Conservation (phyloP, 1,284 basidiomycete species). For the Tilletia horrida region DNA sequence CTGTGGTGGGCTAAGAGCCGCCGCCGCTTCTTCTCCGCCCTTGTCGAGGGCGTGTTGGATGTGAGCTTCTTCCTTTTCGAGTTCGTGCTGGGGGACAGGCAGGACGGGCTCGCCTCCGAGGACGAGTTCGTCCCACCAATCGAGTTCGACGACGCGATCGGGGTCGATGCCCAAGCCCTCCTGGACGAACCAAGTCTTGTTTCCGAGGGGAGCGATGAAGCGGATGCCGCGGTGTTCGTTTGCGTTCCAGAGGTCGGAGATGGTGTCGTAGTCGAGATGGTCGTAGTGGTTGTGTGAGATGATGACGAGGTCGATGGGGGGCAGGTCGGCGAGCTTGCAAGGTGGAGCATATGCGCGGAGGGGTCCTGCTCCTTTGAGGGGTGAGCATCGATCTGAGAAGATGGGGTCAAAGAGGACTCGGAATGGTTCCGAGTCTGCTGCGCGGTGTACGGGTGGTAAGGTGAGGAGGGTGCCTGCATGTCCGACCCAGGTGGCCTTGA, state of each 20-base stretch:
- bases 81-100: not conserved
- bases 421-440: conserved; percentile 22
- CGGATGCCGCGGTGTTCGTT: conserved; percentile 30
- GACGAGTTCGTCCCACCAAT: conserved; percentile 50
- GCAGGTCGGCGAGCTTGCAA: conserved; percentile 38
- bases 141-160: conserved; percentile 41
- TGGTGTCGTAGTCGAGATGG: conserved; percentile 47
- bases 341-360: conserved; percentile 41
- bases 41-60: conserved; percentile 16
- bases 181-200: conserved; percentile 42
- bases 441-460: conserved; percentile 25
- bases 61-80: not conserved
- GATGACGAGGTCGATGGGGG: conserved; percentile 43
- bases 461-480: conserved; percentile 49
- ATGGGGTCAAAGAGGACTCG: conserved; percentile 50
- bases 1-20: too few relatives aligned
- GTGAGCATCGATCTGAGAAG: conserved; percentile 51
- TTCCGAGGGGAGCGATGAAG: conserved; percentile 49
- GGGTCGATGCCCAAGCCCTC: conserved; percentile 28
- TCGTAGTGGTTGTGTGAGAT: conserved; percentile 55
- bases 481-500: conserved; percentile 48
- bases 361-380: conserved; percentile 43
- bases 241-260: conserved; percentile 37
- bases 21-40: not conserved
- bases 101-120: conserved; percentile 17